Base-by-base conservation (phyloP, 2,329 filamentous ascomycete species). In the Trichophyton rubrum region DNA sequence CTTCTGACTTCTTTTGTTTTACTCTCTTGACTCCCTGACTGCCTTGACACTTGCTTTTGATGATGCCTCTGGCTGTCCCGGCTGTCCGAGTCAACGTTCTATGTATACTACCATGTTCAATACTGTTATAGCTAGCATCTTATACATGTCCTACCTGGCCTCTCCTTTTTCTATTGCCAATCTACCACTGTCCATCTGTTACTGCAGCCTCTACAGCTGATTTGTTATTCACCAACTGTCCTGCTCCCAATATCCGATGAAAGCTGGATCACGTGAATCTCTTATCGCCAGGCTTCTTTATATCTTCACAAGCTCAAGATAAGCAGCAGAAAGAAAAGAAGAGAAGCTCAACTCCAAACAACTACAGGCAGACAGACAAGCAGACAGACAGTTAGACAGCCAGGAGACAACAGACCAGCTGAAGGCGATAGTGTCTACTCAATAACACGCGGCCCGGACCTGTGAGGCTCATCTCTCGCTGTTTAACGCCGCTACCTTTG, bases 1-100 rank as follows among this genome's bases (percentile, higher is more conserved):
- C 68, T 61, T 27, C 17, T 57, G n/a, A 4, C 40, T 47, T 49
- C 40, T 40, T 8, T 20, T 1, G 30, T 20, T 47, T 27, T 17
- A 7, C 30, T 56, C 15, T 20, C 24, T 20, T 20, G 43, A 20
- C 43, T 20, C 20, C 22, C 11, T 11, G 20, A 9, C 43, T 47
- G 20, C 7, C 43, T 43, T 17, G 40, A 41, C 40, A 7, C 15
- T 51, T 3, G n/a, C 3, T 38, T 38, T 47, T 47, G 5, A 47
- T 51, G 13, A 2, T 51, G 45, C 1, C 45, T 24, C 13, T 27
- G 33, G n/a, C 40, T 43, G 40, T 43, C n/a, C 40, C 6, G 40
- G n/a, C 40, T 43, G 33, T 38, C 33, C 33, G 33, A 43, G 40
- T 43, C 27, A 30, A 30, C 27, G 40, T 20, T 51, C 45, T 22